These are phyloP conservation scores for grape (Vitis vinifera) DNA, from an alignment of 164 flowering plant species.

Conservation along the genomic window DNA sequence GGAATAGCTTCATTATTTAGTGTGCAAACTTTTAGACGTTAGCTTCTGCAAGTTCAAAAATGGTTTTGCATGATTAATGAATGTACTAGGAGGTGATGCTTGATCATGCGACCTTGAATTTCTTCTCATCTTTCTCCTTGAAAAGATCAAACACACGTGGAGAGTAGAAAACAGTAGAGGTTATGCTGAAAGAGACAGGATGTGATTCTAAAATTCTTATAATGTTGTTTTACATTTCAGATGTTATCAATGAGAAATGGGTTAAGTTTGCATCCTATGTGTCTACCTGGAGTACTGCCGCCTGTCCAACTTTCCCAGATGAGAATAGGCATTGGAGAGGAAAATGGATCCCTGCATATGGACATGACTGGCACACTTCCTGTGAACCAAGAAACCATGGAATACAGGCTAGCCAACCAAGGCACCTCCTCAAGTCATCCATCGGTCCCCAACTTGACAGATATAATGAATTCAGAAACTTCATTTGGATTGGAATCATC, in stretches of 20 bases:
- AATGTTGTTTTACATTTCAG: constrained; percentile 22
- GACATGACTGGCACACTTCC: constrained; percentile 26
- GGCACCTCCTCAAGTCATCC: constrained; percentile 25
- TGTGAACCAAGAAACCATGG: constrained; percentile 25
- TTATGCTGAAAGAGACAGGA: too few relatives aligned
- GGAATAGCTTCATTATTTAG: too few relatives aligned
- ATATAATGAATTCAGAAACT: constrained; percentile 26
- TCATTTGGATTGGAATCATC: constrained; percentile 40
- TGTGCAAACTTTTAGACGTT: too few relatives aligned
- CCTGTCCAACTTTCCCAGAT: constrained; percentile 46
- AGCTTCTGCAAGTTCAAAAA: too few relatives aligned
- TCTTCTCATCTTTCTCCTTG: too few relatives aligned
- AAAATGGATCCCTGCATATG: constrained; percentile 28
- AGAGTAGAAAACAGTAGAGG: background rate
- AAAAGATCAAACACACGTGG: too few relatives aligned
- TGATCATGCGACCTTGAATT: too few relatives aligned
- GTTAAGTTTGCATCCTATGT: constrained; percentile 59
- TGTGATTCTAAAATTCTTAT: background rate
- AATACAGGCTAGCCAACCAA: constrained; percentile 32
- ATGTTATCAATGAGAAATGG: constrained; percentile 58
- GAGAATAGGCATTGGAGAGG: constrained; percentile 33
- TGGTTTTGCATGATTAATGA: too few relatives aligned
- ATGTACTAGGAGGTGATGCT: too few relatives aligned
- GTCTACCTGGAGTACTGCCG: constrained; percentile 51
- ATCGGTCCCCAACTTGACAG: constrained; percentile 19